Evolutionary conservation across 1,284 basidiomycete species (phyloP).

Genomic region (Inonotus obliquus): DNA sequence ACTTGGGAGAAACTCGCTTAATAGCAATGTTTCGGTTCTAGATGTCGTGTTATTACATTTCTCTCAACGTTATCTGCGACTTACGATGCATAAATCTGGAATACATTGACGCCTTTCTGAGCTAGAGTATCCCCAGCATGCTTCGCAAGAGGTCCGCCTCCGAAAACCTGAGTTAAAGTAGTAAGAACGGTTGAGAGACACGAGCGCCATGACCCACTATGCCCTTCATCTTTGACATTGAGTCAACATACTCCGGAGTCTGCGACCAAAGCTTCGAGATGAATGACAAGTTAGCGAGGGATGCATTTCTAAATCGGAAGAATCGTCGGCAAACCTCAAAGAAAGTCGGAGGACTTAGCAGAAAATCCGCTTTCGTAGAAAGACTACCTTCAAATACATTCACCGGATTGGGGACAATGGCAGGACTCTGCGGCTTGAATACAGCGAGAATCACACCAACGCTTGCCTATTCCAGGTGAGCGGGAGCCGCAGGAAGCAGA

Average conservation of each 20-base stretch:
- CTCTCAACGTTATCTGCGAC: background rate
- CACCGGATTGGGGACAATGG: slow-evolving; percentile 16
- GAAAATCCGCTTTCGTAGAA: slow-evolving; percentile 2
- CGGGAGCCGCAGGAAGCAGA: background rate
- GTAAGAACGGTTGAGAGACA: background rate
- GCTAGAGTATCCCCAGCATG: slow-evolving; percentile 26
- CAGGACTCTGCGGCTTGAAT: slow-evolving; percentile 15
- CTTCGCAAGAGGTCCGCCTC: slow-evolving; percentile 28
- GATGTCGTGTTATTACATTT: background rate
- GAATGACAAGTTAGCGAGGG: background rate
- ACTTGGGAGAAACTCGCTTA: slow-evolving; percentile 10
- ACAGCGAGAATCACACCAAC: slow-evolving; percentile 7
- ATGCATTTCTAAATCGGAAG: background rate
- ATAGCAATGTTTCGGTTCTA: slow-evolving; percentile 7
- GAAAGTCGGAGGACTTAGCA: slow-evolving; percentile 11
- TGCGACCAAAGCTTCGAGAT: slow-evolving; percentile 14
- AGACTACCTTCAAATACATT: slow-evolving; percentile 8
- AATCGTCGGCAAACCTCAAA: slow-evolving; percentile 9
- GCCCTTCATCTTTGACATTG: slow-evolving; percentile 2
- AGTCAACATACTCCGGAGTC: background rate
- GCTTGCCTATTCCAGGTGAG: background rate
- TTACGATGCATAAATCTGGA: slow-evolving; percentile 10
- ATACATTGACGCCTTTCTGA: slow-evolving; percentile 22
- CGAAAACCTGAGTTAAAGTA: slow-evolving; percentile 24
- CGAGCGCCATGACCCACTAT: background rate